Evolutionary conservation across 2,329 filamentous ascomycete genomes (phyloP).

Genomic region (Helminthosporium solani): DNA sequence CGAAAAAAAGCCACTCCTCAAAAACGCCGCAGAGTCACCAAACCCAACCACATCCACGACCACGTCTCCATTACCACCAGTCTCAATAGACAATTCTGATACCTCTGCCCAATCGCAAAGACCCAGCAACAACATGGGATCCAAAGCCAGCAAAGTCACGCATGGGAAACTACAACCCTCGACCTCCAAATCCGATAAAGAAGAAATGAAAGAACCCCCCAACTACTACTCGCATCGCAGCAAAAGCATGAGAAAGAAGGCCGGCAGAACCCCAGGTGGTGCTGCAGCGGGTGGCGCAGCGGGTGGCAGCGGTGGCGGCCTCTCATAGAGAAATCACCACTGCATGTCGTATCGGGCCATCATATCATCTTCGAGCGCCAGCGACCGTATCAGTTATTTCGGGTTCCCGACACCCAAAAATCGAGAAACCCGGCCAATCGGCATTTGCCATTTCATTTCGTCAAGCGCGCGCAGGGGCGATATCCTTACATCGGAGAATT

Average conservation of each 20-base stretch:
- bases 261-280: constrained; percentile 17
- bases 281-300: constrained; percentile 3
- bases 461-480: no score
- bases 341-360: neutral
- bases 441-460: no score
- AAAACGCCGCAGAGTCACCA: constrained; percentile 14
- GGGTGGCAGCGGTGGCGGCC: constrained; percentile 6
- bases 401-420: no score
- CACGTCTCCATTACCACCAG: neutral
- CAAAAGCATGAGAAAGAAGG: constrained; percentile 37
- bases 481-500: no score
- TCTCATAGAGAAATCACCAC: constrained; percentile 5
- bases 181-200: constrained; percentile 30
- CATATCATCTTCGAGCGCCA: neutral
- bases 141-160: constrained; percentile 27
- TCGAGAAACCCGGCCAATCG: no score
- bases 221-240: constrained; percentile 38
- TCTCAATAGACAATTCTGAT: neutral
- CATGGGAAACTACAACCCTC: constrained; percentile 21
- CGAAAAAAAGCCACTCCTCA: no score
- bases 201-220: constrained; percentile 36
- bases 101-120: neutral
- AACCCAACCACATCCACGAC: neutral
- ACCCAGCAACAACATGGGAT: constrained; percentile 25
- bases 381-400: no score